Evolutionary conservation across 75 land plant genomes (phyloP).

Genomic region (Chamaecyparis obtusa): DNA sequence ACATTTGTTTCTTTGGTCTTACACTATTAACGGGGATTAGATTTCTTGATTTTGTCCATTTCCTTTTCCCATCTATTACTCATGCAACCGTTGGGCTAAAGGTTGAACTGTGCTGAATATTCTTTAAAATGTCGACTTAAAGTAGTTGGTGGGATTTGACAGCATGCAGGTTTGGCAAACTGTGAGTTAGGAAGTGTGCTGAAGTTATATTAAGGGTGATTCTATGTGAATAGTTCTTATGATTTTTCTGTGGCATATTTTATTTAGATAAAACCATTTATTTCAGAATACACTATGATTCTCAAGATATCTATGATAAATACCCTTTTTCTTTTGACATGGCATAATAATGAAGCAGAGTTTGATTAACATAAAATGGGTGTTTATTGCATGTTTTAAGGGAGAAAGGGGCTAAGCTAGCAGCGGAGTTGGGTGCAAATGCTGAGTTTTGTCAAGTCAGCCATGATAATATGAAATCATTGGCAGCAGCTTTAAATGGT

Average conservation of each 20-base stretch:
- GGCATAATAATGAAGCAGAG: not conserved
- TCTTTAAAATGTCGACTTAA: not conserved
- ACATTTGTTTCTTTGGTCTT: not conserved
- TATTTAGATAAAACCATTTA: not conserved
- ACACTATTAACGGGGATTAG: not conserved
- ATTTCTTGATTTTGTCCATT: not conserved
- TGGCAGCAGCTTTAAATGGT: slow-evolving; percentile 64
- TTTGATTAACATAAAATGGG: slow-evolving; percentile 8
- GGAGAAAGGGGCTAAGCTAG: slow-evolving; percentile 71
- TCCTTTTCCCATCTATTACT: not conserved
- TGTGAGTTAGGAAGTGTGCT: not conserved
- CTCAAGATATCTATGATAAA: not conserved
- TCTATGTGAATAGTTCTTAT: not conserved
- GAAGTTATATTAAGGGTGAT: not conserved
- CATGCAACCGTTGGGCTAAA: not conserved
- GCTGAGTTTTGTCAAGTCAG: slow-evolving; percentile 62
- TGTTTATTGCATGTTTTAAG: slow-evolving; percentile 32
- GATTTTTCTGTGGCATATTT: not conserved
- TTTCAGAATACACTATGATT: not conserved
- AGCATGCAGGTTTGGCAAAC: not conserved
- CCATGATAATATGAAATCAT: slow-evolving; percentile 36
- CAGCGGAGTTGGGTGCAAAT: slow-evolving; percentile 48
- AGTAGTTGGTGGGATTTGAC: not conserved
- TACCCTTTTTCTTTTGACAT: not conserved
- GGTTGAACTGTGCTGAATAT: not conserved